phyloP scores from a whole-genome alignment of 1,284 basidiomycete species.

The Trichosporon asahii region DNA sequence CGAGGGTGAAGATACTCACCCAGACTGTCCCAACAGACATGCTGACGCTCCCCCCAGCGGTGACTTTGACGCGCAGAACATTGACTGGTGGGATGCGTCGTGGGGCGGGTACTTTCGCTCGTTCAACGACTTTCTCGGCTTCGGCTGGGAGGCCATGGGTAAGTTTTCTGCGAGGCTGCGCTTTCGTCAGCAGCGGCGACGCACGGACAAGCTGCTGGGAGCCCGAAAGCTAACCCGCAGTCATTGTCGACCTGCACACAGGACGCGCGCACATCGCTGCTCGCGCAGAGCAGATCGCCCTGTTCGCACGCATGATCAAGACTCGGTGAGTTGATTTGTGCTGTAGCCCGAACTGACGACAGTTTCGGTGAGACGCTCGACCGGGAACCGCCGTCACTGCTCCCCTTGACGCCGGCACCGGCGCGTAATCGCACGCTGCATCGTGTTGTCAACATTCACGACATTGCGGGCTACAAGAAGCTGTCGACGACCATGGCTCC shows the following conservation, averaged over 20 bases:
- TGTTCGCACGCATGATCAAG: conserved; percentile 52
- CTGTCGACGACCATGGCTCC: conserved; percentile 69
- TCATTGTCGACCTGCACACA: conserved; percentile 68
- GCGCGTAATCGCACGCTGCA: conserved; percentile 57
- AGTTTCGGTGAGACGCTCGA: conserved; percentile 48
- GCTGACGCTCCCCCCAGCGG: conserved; percentile 50
- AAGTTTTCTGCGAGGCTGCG: conserved; percentile 17
- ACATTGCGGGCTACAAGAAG: conserved; percentile 68
- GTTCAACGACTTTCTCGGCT: conserved; percentile 75
- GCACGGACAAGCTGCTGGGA: not conserved
- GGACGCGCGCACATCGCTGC: conserved; percentile 76
- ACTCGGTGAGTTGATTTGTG: conserved; percentile 35
- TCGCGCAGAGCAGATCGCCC: conserved; percentile 61
- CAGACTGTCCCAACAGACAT: not conserved
- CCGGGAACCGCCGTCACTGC: conserved; percentile 43
- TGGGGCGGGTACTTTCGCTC: conserved; percentile 77
- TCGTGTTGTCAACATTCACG: conserved; percentile 66
- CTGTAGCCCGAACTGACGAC: not conserved
- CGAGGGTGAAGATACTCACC: too few relatives aligned
- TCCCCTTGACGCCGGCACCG: conserved; percentile 49
- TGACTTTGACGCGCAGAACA: conserved; percentile 67
- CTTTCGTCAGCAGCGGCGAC: not conserved
- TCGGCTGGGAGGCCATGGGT: conserved; percentile 76
- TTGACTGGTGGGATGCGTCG: conserved; percentile 72
- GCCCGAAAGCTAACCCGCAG: conserved; percentile 44